Base-by-base conservation (phyloP, 2,329 filamentous ascomycete genomes). In the Colletotrichum graminicola region DNA sequence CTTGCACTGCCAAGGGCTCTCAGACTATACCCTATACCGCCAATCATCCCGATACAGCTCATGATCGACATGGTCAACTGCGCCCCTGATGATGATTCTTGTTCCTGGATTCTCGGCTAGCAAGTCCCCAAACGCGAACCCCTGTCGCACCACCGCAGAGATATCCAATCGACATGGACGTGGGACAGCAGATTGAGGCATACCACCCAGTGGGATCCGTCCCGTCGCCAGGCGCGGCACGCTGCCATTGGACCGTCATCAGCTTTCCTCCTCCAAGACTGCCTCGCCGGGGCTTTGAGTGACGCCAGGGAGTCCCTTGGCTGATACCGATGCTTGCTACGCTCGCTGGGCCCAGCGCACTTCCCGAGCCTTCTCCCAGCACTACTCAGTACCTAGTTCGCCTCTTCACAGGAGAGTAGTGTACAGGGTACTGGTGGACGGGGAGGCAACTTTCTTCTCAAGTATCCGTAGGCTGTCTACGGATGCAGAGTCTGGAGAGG, bases 41-140 rank as follows among this genome's bases (percentile, higher is more conserved):
- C 41, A 18, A 14, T 43, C 21, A 5, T 12, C 41, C 45, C 52
- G 36, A 49, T 64, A 23, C 21, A 23, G 67, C 39, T 14, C 51
- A 52, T 45, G 70, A 66, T 72, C 70, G 61, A 49, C 66, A 39
- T 61, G 54, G 51, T 57, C 55, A 52, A 70, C 70, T 72, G 61
- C 66, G 70, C 70, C 70, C 61, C 70, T 71, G 66, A 70, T 67
- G 66, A 51, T 71, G 54, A 57, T 51, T 65, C 61, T 71, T 61
- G 70, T 72, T 72, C 68, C 68, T 64, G 68, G 32, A 62, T 71
- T 55, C 65, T 60, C 41, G 26, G 41, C 39, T 32, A 41, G 52
- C 65, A 63, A 49, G 39, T 51, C 32, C 64, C 51, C 66, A 54
- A 61, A 41, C 57, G 59, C 23, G 49, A 36, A 32, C 43, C 67